phyloP scores from a whole-genome alignment of 495 filamentous ascomycete genomes.

The Penicilliopsis zonata region DNA sequence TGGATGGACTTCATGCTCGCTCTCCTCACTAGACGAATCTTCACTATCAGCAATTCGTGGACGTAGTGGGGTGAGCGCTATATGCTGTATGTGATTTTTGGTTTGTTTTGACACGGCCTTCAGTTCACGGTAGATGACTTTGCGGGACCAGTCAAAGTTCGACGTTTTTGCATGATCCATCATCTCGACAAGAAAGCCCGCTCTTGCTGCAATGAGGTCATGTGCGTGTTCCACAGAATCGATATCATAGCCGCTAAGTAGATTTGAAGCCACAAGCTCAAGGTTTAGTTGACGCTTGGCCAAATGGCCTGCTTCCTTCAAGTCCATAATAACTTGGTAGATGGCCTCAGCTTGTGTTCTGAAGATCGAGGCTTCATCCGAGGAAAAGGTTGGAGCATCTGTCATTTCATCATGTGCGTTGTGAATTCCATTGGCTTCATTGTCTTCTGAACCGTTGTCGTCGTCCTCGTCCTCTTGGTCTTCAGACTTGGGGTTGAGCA shows the following conservation, averaged over 20 bases:
- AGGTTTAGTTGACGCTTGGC: slow-evolving; percentile 35
- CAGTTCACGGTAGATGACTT: slow-evolving; percentile 33
- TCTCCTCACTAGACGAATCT: slow-evolving; percentile 27
- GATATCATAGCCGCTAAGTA: slow-evolving; percentile 16
- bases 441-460: slow-evolving; percentile 8
- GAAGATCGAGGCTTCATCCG: slow-evolving; percentile 16
- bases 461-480: slow-evolving; percentile 14
- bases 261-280: slow-evolving; percentile 20
- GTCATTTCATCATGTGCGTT: too few relatives aligned
- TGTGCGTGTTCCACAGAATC: slow-evolving; percentile 23
- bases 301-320: slow-evolving; percentile 28
- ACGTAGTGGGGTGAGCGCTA: slow-evolving; percentile 24
- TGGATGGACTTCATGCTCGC: slow-evolving; percentile 13
- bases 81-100: slow-evolving; percentile 7
- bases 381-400: slow-evolving; percentile 11
- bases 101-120: slow-evolving; percentile 16
- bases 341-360: slow-evolving; percentile 26
- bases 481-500: slow-evolving; percentile 14
- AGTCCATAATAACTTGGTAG: slow-evolving; percentile 22
- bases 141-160: slow-evolving; percentile 29
- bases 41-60: slow-evolving; percentile 12
- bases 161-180: slow-evolving; percentile 27
- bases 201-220: slow-evolving; percentile 24
- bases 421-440: not conserved
- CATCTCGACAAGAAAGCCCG: slow-evolving; percentile 16